Percentiles rank a stretch among this genome's conserved stretches.
Evolutionary conservation across 73 alveolate species (phyloP).

Genomic region (Paramecium sexaurelia): DNA sequence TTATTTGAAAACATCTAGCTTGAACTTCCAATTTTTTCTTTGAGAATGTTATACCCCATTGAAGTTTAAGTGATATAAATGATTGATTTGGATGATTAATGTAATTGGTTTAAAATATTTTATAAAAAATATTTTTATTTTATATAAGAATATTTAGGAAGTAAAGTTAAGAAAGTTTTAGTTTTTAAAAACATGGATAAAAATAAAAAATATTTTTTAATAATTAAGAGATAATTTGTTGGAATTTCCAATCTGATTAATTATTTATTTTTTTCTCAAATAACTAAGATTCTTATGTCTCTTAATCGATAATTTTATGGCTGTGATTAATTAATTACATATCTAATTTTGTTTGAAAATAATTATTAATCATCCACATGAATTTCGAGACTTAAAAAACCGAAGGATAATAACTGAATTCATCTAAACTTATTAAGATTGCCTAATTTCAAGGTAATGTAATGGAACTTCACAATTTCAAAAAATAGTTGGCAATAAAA

Average conservation of each 20-base stretch:
- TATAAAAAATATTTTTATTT: not conserved
- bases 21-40: too few species aligned
- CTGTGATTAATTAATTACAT: not conserved
- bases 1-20: too few species aligned
- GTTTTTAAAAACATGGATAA: not conserved
- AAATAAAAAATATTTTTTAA: not conserved
- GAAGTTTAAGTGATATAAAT: too few species aligned
- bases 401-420: not conserved
- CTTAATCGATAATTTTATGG: not conserved
- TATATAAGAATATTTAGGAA: not conserved
- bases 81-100: too few species aligned
- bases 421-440: not conserved
- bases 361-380: not conserved
- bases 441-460: not conserved
- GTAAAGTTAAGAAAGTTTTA: not conserved
- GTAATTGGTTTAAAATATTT: not conserved
- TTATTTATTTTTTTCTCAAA: not conserved
- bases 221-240: not conserved
- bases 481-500: not conserved
- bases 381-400: not conserved
- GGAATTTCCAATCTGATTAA: not conserved
- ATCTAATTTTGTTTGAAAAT: not conserved
- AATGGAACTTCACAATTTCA: not conserved
- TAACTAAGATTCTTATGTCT: not conserved
- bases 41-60: too few species aligned